Base-by-base conservation (phyloP, 2,329 filamentous ascomycete species). In the Fusarium sp. region DNA sequence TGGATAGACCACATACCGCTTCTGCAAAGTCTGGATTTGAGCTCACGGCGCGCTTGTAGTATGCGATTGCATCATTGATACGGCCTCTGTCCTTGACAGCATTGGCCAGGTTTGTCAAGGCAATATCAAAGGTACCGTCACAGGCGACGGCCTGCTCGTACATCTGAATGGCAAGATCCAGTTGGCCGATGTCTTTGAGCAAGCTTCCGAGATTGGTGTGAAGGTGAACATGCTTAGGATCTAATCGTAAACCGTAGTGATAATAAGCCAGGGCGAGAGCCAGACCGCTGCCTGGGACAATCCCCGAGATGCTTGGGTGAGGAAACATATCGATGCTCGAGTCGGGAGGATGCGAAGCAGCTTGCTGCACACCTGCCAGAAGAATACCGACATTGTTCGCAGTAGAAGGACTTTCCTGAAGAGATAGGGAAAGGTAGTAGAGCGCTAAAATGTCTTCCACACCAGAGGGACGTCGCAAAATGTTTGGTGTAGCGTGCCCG, bases 331-430 rank as follows among this genome's bases (percentile, higher is more conserved):
- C 68, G 12, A 57, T 48, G n/a, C 51, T 59, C 34, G 62, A 37
- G 30, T 46, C 57, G 13, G 62, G 62, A 11, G 65, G 34, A 12
- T 82, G 83, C 18, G 84, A 77, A 28, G 73, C 70, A 9, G 78
- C 62, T 62, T 97, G 94, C 76, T 97, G 96, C 18, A 98, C 93
- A 60, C 96, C 94, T 6, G 96, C 96, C n/a, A 99, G 89, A 30
- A 99, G 86, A 59, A 99, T 99, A 4, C 96, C 96, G 12, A 99
- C 95, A 78, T 99, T 99, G 78, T 99, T 99, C 1, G 96, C 96
- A 0, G 96, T 99, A 0, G 96, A 99, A 3, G 96, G 96, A 75
- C 96, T 98, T 50, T 96, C 95, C 70, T 98, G 96, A 3, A 99
- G 86, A 0, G 96, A 97, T 4, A 99, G 84, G 0, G 96, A 99